phyloP scores from a whole-genome alignment of 225 moss, liverwort and hornwort genomes.

The Pseudisothecium myosuroides region DNA sequence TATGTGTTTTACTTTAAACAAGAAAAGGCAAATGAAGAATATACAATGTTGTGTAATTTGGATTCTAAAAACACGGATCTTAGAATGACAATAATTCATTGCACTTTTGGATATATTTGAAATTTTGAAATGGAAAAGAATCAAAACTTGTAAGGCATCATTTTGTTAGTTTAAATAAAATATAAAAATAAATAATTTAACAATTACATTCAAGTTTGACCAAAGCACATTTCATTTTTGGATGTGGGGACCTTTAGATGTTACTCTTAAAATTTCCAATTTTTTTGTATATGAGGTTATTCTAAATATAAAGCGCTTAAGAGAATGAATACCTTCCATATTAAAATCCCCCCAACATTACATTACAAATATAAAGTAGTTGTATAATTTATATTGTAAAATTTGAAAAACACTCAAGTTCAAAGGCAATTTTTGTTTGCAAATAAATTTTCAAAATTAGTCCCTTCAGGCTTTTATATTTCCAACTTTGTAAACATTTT shows the following conservation, averaged over 20 bases:
- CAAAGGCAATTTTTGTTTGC: not conserved
- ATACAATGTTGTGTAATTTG: not conserved
- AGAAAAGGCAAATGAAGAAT: not conserved
- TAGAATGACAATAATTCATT: not conserved
- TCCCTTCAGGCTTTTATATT: not conserved
- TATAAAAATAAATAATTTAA: not conserved
- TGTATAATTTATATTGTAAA: not conserved
- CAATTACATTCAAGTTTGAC: not conserved
- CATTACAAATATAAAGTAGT: not conserved
- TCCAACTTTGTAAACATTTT: not conserved
- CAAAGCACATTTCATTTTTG: not conserved
- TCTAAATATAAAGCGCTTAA: not conserved
- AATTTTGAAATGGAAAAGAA: not conserved
- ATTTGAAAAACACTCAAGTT: not conserved
- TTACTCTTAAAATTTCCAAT: not conserved
- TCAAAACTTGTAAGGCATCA: fast-evolving
- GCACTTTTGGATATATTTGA: not conserved
- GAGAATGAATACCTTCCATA: too few relatives aligned
- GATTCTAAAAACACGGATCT: not conserved
- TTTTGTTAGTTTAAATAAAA: not conserved
- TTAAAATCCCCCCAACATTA: not conserved
- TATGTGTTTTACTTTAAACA: not conserved
- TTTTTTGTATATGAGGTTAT: not conserved
- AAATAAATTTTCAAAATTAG: not conserved
- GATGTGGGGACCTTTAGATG: fast-evolving